These are phyloP conservation scores for Oryza nivara DNA, from an alignment of 176 grass and related monocot genomes.

Conservation along the genomic window DNA sequence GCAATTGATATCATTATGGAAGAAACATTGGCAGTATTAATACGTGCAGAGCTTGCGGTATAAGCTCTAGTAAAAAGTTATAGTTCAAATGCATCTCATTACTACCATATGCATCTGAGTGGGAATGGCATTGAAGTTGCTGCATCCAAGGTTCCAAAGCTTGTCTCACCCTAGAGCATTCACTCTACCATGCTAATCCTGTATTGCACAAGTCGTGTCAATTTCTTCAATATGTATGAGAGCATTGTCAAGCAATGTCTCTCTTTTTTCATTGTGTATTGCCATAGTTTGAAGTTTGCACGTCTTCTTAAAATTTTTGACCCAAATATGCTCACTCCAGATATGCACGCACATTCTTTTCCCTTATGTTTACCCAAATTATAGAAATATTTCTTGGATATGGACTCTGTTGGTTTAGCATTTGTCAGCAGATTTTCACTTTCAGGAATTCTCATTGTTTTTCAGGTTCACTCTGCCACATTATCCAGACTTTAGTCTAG, in stretches of 20 bases:
- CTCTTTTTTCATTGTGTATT: not conserved
- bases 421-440: conserved; percentile 1
- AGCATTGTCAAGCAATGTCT: not conserved
- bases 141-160: not conserved
- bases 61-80: conserved; percentile 32
- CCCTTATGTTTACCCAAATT: not conserved
- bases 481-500: conserved; percentile 25
- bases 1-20: not conserved
- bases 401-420: conserved; percentile 10
- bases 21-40: not conserved
- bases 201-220: not conserved
- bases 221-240: conserved; percentile 5
- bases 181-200: not conserved
- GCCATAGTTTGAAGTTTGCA: conserved; percentile 8
- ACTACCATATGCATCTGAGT: not conserved
- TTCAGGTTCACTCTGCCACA: not conserved
- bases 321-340: not conserved
- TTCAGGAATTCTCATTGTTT: not conserved
- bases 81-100: not conserved
- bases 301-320: conserved; percentile 34
- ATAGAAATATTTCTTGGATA: conserved; percentile 3
- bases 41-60: not conserved
- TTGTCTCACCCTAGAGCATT: conserved; percentile 13
- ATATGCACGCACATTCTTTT: conserved; percentile 13
- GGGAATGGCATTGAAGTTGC: not conserved